These are phyloP conservation scores for Umbellularia californica DNA, from an alignment of 164 flowering plant genomes.

Conservation along the genomic window DNA sequence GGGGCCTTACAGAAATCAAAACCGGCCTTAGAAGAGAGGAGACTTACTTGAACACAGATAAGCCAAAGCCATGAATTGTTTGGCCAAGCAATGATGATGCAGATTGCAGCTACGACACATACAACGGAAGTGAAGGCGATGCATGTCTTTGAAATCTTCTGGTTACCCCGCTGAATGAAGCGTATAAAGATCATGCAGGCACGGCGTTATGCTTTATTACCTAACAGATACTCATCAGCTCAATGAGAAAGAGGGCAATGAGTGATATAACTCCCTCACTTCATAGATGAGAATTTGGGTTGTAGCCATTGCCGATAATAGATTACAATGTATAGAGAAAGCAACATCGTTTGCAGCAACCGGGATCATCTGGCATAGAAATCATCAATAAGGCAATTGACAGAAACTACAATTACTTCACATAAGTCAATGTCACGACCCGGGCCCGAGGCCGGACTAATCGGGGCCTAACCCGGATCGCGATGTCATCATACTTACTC, in stretches of 20 bases:
- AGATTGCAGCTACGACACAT: conserved; percentile 56
- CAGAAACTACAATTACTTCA: not conserved
- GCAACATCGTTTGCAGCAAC: conserved; percentile 95
- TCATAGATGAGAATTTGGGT: conserved; percentile 74
- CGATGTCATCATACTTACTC: too few relatives aligned
- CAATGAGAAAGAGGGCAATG: not conserved
- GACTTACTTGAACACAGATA: conserved; percentile 78
- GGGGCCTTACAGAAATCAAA: too few relatives aligned
- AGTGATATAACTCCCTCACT: conserved; percentile 28
- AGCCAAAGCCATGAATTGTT: conserved; percentile 88
- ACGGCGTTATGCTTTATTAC: not conserved
- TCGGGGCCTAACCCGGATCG: too few relatives aligned
- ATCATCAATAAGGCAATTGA: not conserved
- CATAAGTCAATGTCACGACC: too few relatives aligned
- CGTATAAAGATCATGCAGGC: not conserved
- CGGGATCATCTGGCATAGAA: conserved; percentile 75
- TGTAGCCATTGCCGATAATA: conserved; percentile 57
- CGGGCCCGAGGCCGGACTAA: too few relatives aligned
- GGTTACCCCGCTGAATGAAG: conserved; percentile 67
- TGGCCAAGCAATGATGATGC: conserved; percentile 64
- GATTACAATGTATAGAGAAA: conserved; percentile 81
- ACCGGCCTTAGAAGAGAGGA: not conserved
- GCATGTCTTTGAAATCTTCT: conserved; percentile 58
- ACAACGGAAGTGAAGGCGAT: conserved; percentile 40
- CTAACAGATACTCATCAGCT: not conserved